Conservation (phyloP, 352 stramenopile species). For the Thraustotheca clavata region DNA sequence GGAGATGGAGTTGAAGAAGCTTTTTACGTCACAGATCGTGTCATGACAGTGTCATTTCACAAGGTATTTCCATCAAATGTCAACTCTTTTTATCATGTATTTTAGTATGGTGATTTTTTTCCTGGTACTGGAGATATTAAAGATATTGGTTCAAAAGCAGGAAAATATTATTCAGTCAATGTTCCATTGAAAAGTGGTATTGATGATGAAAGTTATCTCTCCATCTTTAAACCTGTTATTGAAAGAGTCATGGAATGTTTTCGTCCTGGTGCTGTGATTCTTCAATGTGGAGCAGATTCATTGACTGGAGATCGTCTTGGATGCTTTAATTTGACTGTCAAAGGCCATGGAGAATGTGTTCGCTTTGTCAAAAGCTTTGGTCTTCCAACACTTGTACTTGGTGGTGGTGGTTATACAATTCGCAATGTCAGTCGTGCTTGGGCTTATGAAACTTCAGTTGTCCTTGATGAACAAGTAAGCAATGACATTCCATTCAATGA, state of each 20-base stretch:
- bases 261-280: conserved; percentile 86
- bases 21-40: conserved; percentile 94
- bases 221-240: conserved; percentile 97
- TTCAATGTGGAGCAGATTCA: conserved; percentile 97
- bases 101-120: conserved; percentile 96
- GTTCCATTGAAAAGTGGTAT: conserved; percentile 95
- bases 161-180: conserved; percentile 96
- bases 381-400: conserved; percentile 72
- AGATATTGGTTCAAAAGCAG: conserved; percentile 91
- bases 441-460: conserved; percentile 96
- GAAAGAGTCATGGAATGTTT: conserved; percentile 89
- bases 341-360: conserved; percentile 72
- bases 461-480: conserved; percentile 71
- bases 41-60: conserved; percentile 99
- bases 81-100: background rate
- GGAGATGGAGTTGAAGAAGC: conserved; percentile 97
- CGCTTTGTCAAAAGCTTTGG: conserved; percentile 84
- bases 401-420: conserved; percentile 79
- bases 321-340: conserved; percentile 96
- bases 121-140: conserved; percentile 93
- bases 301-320: conserved; percentile 95
- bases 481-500: conserved; percentile 82
- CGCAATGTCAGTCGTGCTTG: conserved; percentile 89
- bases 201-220: conserved; percentile 92
- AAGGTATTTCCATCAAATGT: conserved; percentile 47